These are phyloP conservation scores for Ophiocordyceps camponoti-floridani DNA, from an alignment of 2,329 filamentous ascomycete genomes.

Conservation along the genomic window DNA sequence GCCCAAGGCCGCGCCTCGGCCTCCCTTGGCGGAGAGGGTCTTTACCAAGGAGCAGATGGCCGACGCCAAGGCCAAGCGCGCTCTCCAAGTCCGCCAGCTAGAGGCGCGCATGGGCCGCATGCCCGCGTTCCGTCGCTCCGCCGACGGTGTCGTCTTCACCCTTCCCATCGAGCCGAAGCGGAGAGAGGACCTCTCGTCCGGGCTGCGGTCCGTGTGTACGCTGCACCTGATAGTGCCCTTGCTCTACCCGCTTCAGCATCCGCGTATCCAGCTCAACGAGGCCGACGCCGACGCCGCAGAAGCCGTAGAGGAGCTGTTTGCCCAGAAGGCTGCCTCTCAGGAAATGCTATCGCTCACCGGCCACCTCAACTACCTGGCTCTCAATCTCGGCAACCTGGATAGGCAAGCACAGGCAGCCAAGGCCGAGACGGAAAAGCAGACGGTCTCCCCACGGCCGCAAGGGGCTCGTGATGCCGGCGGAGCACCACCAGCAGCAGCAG, in stretches of 20 bases:
- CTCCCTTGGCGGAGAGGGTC: conserved; percentile 3
- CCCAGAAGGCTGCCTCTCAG: conserved; percentile 35
- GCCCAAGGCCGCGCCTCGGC: conserved; percentile 8
- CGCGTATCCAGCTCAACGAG: conserved; percentile 47
- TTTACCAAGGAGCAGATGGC: conserved; percentile 42
- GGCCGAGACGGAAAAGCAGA: conserved; percentile 3
- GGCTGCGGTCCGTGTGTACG: conserved; percentile 42
- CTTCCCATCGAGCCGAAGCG: conserved; percentile 51
- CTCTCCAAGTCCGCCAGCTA: conserved; percentile 51
- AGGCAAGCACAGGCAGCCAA: conserved; percentile 25
- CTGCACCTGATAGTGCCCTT: conserved; percentile 52
- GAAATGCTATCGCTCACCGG: conserved; percentile 48
- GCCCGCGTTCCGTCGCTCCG: conserved; percentile 47
- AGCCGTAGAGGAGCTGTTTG: conserved; percentile 47
- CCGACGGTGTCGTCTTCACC: conserved; percentile 52
- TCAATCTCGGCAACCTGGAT: conserved; percentile 51
- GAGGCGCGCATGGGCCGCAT: conserved; percentile 57
- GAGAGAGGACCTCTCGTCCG: conserved; percentile 37
- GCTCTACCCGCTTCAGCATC: conserved; percentile 53
- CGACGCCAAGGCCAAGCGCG: conserved; percentile 43
- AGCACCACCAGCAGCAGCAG: neutral
- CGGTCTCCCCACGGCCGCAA: neutral
- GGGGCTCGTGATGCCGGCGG: conserved; percentile 2
- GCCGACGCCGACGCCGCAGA: conserved; percentile 41
- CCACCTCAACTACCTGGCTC: conserved; percentile 56